Base-by-base conservation (phyloP, 1,139 yeast species). In the Wickerhamiella pararugosa region DNA sequence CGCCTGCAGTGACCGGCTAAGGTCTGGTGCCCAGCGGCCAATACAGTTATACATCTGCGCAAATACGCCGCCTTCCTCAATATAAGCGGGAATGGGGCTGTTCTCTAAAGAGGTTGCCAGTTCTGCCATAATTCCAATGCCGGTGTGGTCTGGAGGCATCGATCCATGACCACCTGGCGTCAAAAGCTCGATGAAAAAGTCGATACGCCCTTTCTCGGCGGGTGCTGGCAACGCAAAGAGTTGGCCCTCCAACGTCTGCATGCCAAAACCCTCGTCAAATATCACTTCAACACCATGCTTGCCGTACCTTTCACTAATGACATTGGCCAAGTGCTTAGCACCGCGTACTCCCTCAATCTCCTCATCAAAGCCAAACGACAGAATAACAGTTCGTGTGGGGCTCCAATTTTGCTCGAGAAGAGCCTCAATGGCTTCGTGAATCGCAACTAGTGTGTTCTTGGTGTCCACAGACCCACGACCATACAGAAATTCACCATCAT, bases 101-200 rank as follows among this genome's bases (percentile, higher is more conserved):
- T 53, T 55, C 56, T 79, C 87, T 36, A 78, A 63, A 36, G 58
- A 54, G 25, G 62, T 54, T 27, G 75, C 65, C 45, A 79, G 61
- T 44, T 73, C 72, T 2, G 79, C 66, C 47, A 76, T 64, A 37
- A 79, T 68, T 25, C 90, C 90, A 56, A 80, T 79, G 26, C 79
- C 70, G 2, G 86, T 79, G 55, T 79, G 84, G 47, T 69, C 74
- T 7, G 81, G 82, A 5, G 90, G 87, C 33, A 72, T 61, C 3
- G 82, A 75, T 4, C 84, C 75, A 53, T 79, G 90, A 3, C 90
- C 90, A 42, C 90, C 90, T n/a, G 73, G 70, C 3, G 79, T 74
- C 34, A 62, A 63, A 33, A 79, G 59, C 8, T 69, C 63, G 40
- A 75, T 61, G 15, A 60, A 53, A 21, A 72, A 56, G 52, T 76